Evolutionary conservation across 202 grass and related monocot species (phyloP), one percentile per base, ranked within the genome.

Genomic region (Setaria viridis): DNA sequence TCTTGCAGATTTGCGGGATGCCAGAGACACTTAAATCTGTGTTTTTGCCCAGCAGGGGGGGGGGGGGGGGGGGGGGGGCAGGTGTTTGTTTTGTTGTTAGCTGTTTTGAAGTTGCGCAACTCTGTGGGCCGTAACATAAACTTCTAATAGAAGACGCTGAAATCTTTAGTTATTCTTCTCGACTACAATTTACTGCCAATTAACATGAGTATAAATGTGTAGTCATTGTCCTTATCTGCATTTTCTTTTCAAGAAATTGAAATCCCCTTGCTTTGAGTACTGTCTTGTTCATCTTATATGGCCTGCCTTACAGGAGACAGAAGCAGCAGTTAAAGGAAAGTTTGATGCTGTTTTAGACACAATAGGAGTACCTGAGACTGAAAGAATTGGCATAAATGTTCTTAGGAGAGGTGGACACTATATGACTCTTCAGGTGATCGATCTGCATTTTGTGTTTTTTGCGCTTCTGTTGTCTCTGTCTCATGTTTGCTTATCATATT

Each of bases 321-420:
- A 97, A 80, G 79, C 79, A 63, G 37, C 87, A 56, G 80, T 99
- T 75, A 94, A 95, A 81, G 92, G 90, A 65, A 90, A 91, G 79
- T 99, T 99, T 87, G 88, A 96, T 93, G 94, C 87, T 60, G 92
- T 97, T 88, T 87, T 99, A 78, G 97, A 99, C 84, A 93, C 97
- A 70, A 99, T 94, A 78, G 94, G 97, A 62, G 53, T 87, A 69
- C 88, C 89, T 90, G 90, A 99, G 85, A 99, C 92, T 60, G 92
- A 99, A 88, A 92, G 92, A 88, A 69, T 89, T 11, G 97, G 92
- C 9, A 71, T 96, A 67, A 94, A 87, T 87, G 77, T 97, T 90
- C 83, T 99, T 75, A 97, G 90, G 70, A 99, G 90, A 94, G 94
- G 97, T 39, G 97, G 97, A 73, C 83, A 99, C 62, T 99, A 93